Conservation (phyloP, 345 rosid genomes). For the Orychophragmus violaceus region DNA sequence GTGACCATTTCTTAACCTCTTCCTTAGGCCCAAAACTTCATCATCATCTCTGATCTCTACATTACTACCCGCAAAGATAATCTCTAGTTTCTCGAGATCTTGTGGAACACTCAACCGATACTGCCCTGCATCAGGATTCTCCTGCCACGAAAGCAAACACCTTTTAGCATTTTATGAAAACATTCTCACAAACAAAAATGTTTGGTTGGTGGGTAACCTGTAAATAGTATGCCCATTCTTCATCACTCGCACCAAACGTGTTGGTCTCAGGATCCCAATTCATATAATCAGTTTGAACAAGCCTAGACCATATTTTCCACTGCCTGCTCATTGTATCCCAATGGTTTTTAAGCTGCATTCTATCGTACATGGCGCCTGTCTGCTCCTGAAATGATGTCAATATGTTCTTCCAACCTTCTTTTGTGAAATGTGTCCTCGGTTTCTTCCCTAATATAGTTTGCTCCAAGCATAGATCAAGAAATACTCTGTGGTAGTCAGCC, state of each 20-base stretch:
- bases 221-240: slow-evolving; percentile 36
- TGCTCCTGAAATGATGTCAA: slow-evolving; percentile 31
- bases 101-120: slow-evolving; percentile 40
- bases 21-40: neutral
- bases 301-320: slow-evolving; percentile 46
- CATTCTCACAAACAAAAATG: neutral
- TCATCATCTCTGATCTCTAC: slow-evolving; percentile 14
- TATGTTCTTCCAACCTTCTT: slow-evolving; percentile 37
- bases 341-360: slow-evolving; percentile 49
- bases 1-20: slow-evolving; percentile 14
- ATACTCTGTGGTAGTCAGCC: slow-evolving; percentile 34
- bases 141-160: slow-evolving; percentile 24
- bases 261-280: slow-evolving; percentile 42
- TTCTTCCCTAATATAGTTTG: slow-evolving; percentile 33
- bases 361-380: slow-evolving; percentile 36
- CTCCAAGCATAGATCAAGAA: slow-evolving; percentile 38
- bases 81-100: slow-evolving; percentile 35
- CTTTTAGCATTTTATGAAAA: neutral
- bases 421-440: slow-evolving; percentile 31
- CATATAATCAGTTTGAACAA: slow-evolving; percentile 31
- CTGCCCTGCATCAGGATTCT: slow-evolving; percentile 44
- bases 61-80: slow-evolving; percentile 32
- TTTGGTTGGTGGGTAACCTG: slow-evolving; percentile 28
- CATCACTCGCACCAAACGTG: slow-evolving; percentile 39
- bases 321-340: slow-evolving; percentile 47